Percentiles rank a stretch among this genome's conserved stretches.
phyloP scores from a whole-genome alignment of 495 filamentous ascomycete species.

The Neurospora sp. region DNA sequence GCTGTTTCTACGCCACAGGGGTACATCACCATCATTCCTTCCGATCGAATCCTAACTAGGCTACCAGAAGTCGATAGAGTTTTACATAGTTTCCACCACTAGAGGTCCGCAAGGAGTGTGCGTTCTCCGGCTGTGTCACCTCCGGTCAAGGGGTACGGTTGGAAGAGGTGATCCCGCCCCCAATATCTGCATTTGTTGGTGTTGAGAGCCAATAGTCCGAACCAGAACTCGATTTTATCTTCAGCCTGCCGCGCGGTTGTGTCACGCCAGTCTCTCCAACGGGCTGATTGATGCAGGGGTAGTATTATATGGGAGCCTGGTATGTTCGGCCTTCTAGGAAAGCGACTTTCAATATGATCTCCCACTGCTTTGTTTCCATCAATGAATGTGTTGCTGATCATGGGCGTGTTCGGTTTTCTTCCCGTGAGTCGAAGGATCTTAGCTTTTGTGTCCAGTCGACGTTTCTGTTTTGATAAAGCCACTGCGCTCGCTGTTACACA shows the following conservation, averaged over 20 bases:
- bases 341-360: neutral
- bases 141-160: neutral
- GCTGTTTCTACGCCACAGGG: neutral
- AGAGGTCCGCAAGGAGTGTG: neutral
- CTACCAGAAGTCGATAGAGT: neutral
- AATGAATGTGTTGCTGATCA: neutral
- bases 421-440: neutral
- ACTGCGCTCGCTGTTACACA: neutral
- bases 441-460: neutral
- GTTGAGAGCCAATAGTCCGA: neutral
- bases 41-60: neutral
- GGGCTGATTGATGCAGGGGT: neutral
- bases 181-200: neutral
- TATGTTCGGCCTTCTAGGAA: neutral
- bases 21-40: neutral
- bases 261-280: neutral
- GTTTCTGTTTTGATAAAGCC: neutral
- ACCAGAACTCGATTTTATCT: neutral
- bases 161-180: neutral
- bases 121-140: neutral
- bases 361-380: neutral
- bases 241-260: neutral
- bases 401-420: neutral
- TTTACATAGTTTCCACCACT: neutral
- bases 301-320: neutral